A percentile compares a stretch with the other conserved stretches of the same genome.
Conservation (phyloP, 2,329 filamentous ascomycete species). For the Curvularia eragrostidis region DNA sequence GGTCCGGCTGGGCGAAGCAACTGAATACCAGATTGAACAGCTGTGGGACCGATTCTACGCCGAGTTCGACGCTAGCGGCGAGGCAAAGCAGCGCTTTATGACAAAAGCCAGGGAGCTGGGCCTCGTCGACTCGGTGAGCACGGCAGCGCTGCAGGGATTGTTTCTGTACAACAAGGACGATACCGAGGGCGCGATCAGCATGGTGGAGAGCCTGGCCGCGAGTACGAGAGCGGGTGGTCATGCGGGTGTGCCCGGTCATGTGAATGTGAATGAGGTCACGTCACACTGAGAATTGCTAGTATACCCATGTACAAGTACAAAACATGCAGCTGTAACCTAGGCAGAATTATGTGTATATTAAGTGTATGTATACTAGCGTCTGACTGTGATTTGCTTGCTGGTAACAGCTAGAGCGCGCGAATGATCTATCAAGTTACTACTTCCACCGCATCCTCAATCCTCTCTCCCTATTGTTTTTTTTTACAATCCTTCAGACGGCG, state of each 20-base stretch:
- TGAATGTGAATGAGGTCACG: constrained; percentile 33
- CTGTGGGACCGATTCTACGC: constrained; percentile 98
- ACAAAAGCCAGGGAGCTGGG: constrained; percentile 71
- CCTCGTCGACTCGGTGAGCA: constrained; percentile 76
- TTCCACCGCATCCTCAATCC: too few species aligned
- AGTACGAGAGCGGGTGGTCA: constrained; percentile 34
- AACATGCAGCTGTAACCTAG: neutral
- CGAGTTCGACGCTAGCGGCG: constrained; percentile 72
- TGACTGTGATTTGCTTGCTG: too few species aligned
- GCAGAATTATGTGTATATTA: neutral
- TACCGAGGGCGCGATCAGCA: constrained; percentile 82
- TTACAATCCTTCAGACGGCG: neutral
- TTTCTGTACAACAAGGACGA: constrained; percentile 96
- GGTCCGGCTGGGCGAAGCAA: constrained; percentile 86
- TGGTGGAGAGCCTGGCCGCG: constrained; percentile 68
- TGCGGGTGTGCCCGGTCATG: constrained; percentile 42
- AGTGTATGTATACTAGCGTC: neutral
- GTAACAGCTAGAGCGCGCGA: too few species aligned
- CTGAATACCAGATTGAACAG: constrained; percentile 78
- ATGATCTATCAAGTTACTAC: too few species aligned
- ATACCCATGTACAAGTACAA: neutral
- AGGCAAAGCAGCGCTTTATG: constrained; percentile 73
- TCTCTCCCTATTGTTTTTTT: neutral
- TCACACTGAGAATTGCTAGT: neutral
- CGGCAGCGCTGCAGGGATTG: constrained; percentile 89